Evolutionary conservation across 257 asterid species (phyloP), one percentile per base, ranked within the genome.

Genomic region (Plantago major): DNA sequence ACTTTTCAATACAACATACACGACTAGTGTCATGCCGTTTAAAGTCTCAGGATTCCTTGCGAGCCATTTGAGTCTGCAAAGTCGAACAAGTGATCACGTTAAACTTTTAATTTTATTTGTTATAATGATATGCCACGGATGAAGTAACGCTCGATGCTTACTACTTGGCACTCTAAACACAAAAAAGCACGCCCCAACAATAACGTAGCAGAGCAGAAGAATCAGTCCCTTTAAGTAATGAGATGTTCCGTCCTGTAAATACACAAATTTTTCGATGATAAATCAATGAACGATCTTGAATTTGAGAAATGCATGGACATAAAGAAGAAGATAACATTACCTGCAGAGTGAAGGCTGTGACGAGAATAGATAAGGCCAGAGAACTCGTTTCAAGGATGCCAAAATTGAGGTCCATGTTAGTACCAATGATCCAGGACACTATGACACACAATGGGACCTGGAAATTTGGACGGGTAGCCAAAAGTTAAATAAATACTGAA

Each of bases 211-310:
- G 10, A 89, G 64, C 9, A 89, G 63, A 57, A 92, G 95, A 49
- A 89, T 87, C 51, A 92, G 45, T 37, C 98, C 98, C 77, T 89
- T 92, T 49, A 92, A 67, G 78, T 92, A 92, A 67, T 92, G 96
- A 30, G 97, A 92, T 5, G 90, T 86, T 60, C 98, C 98, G 38
- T 89, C 97, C 95, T 88, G 82, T 22, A 67, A 78, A 44, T 6
- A 45, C 3, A 10, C 1, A n/a, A 68, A 71, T 49, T 42, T 40
- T 53, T 42, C 50, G 28, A 18, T 42, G 42, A 33, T 37, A n/a
- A 17, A 37, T 33, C 22, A 58, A 42, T 46, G 5, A n/a, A 6
- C 15, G 17, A 10, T 26, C 14, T 38, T 28, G 30, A 10, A 26
- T 45, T 45, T 45, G 44, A 18, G 28, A 33, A 15, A 16, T 48